Percentiles rank a stretch among this genome's conserved stretches.
These are phyloP conservation scores for Parasitella parasitica DNA, from an alignment of 371 early-diverging fungal species.

Conservation along the genomic window DNA sequence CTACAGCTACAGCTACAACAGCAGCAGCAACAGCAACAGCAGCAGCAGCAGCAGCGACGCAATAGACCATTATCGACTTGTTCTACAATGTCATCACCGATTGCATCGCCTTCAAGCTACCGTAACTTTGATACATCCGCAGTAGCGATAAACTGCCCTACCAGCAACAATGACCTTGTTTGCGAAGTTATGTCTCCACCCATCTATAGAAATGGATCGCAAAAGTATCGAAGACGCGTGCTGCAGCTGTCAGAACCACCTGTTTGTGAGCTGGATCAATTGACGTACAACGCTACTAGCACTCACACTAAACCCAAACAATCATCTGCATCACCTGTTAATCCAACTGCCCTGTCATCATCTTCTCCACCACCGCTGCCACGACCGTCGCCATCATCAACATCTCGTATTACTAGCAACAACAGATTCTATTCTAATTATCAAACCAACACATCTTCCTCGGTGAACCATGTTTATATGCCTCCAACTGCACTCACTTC, in stretches of 20 bases:
- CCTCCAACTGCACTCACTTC: constrained; percentile 27
- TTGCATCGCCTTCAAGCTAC: constrained; percentile 12
- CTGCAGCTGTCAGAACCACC: constrained; percentile 36
- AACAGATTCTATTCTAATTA: not conserved
- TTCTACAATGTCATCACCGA: constrained; percentile 13
- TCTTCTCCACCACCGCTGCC: too few relatives aligned
- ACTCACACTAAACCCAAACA: constrained; percentile 1
- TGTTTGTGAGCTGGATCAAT: constrained; percentile 36
- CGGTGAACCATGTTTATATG: not conserved
- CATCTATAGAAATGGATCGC: constrained; percentile 28
- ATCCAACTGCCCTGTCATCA: too few relatives aligned
- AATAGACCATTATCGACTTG: constrained; percentile 5
- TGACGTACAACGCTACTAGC: constrained; percentile 28
- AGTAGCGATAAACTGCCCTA: not conserved
- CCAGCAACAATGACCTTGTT: not conserved
- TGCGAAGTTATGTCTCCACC: constrained; percentile 22
- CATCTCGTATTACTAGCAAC: not conserved
- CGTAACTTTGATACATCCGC: constrained; percentile 18
- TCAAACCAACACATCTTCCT: not conserved
- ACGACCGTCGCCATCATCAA: not conserved
- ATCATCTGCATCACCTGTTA: not conserved
- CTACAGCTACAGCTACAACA: too few relatives aligned
- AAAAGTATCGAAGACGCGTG: constrained; percentile 29
- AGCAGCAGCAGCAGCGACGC: constrained; percentile 11
- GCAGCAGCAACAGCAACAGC: constrained; percentile 5